Conservation (phyloP, 1,139 yeast genomes). For the Casaregolazyma suthepensis region DNA sequence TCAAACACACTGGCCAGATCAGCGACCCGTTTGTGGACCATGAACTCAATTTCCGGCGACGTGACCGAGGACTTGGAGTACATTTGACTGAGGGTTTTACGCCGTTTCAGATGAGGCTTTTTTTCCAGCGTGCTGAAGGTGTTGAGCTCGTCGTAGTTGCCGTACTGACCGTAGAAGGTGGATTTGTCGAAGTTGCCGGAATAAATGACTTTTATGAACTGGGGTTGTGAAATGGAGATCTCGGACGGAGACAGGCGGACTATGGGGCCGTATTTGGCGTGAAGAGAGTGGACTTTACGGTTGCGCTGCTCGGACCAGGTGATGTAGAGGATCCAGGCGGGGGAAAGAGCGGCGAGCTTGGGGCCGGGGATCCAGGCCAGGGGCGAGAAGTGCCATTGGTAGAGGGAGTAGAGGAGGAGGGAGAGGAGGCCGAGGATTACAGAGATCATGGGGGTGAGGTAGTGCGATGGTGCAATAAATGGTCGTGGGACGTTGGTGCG, state of each 20-base stretch:
- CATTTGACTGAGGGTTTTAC: constrained; percentile 22
- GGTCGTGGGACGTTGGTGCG: too few species aligned
- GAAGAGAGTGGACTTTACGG: constrained; percentile 45
- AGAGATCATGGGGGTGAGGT: not conserved
- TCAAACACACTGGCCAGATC: constrained; percentile 25
- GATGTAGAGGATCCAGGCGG: constrained; percentile 44
- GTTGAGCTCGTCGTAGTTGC: constrained; percentile 52
- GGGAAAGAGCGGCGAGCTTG: constrained; percentile 43
- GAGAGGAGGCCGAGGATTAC: not conserved
- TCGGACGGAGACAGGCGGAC: constrained; percentile 59
- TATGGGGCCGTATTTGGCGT: constrained; percentile 51
- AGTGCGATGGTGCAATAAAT: not conserved
- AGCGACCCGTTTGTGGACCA: constrained; percentile 31
- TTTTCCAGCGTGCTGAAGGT: constrained; percentile 53
- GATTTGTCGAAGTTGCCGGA: constrained; percentile 54
- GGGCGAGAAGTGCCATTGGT: constrained; percentile 18
- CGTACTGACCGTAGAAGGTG: constrained; percentile 55
- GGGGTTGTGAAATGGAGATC: constrained; percentile 51
- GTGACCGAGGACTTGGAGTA: constrained; percentile 30
- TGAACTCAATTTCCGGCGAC: constrained; percentile 26
- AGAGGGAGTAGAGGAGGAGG: constrained; percentile 10
- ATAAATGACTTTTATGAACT: constrained; percentile 52
- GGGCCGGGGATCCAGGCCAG: constrained; percentile 59
- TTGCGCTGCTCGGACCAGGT: constrained; percentile 54
- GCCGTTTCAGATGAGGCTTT: constrained; percentile 42